Conservation (phyloP, 345 rosid species). For the Moricandia arvensis region DNA sequence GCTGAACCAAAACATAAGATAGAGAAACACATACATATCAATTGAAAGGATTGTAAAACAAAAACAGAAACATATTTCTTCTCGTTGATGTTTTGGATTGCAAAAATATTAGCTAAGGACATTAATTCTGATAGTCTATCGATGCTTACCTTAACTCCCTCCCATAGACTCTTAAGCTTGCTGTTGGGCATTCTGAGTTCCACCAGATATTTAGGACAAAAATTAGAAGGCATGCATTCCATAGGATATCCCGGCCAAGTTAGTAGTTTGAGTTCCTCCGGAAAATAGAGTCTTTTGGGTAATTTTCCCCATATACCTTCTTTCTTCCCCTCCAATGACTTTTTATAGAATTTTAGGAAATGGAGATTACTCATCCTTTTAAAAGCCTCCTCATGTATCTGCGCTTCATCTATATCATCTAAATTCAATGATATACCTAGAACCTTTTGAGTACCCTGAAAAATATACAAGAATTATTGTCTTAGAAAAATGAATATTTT, state of each 20-base stretch:
- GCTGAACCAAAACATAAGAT: no score
- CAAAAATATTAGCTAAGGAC: no score
- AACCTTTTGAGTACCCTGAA: constrained; percentile 33
- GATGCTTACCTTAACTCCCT: neutral
- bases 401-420: neutral
- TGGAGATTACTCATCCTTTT: constrained; percentile 26
- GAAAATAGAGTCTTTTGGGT: neutral
- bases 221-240: constrained; percentile 14
- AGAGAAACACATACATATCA: no score
- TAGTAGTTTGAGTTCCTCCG: constrained; percentile 5
- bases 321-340: neutral
- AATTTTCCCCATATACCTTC: neutral
- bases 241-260: constrained; percentile 28
- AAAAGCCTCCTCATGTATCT: constrained; percentile 3
- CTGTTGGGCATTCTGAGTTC: constrained; percentile 1
- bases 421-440: constrained; percentile 27
- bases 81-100: no score
- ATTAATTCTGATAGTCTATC: no score
- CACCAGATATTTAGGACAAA: constrained; percentile 12
- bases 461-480: neutral
- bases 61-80: no score
- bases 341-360: constrained; percentile 19
- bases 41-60: no score
- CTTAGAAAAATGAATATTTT: no score
- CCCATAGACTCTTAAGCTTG: constrained; percentile 17